A percentile compares a stretch with the other conserved stretches of the same genome.
These are phyloP conservation scores for Parachlorella kessleri DNA, from an alignment of 139 green algal species.

Conservation along the genomic window DNA sequence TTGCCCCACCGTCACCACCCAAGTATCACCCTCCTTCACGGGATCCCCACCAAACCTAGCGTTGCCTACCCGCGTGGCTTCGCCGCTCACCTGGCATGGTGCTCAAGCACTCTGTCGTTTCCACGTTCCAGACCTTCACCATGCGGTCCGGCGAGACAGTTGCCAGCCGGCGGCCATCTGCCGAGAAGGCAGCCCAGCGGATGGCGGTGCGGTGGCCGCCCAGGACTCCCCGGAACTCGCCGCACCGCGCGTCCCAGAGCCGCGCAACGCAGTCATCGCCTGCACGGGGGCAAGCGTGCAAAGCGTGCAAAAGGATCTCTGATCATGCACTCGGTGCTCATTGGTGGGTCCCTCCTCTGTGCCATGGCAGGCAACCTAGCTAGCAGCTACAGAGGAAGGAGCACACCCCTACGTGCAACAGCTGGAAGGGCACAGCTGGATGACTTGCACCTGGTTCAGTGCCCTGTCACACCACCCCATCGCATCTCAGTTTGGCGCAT, in stretches of 20 bases:
- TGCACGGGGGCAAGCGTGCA: background rate
- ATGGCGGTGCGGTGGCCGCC: constrained; percentile 37
- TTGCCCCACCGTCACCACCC: too few relatives aligned
- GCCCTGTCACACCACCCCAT: too few relatives aligned
- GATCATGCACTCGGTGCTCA: too few relatives aligned
- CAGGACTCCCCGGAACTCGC: constrained; percentile 39
- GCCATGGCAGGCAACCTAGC: too few relatives aligned
- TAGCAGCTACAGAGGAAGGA: too few relatives aligned
- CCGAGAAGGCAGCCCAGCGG: constrained; percentile 35
- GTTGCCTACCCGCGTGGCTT: background rate
- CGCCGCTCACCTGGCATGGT: constrained; percentile 39
- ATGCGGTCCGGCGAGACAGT: constrained; percentile 46
- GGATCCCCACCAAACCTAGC: too few relatives aligned
- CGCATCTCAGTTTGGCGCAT: too few relatives aligned
- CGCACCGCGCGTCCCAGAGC: constrained; percentile 40
- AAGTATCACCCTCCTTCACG: too few relatives aligned
- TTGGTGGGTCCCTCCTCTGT: too few relatives aligned
- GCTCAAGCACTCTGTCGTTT: constrained; percentile 33
- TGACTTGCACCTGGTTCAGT: too few relatives aligned
- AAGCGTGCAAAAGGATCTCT: background rate
- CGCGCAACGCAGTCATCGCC: constrained; percentile 32
- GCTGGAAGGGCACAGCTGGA: too few relatives aligned
- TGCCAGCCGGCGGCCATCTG: constrained; percentile 41
- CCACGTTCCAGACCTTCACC: constrained; percentile 48
- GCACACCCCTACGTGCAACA: too few relatives aligned